Evolutionary conservation across 192 early-diverging fungal species (phyloP), one percentile per base, ranked within the genome.

Genomic region (Mortierella antarctica): DNA sequence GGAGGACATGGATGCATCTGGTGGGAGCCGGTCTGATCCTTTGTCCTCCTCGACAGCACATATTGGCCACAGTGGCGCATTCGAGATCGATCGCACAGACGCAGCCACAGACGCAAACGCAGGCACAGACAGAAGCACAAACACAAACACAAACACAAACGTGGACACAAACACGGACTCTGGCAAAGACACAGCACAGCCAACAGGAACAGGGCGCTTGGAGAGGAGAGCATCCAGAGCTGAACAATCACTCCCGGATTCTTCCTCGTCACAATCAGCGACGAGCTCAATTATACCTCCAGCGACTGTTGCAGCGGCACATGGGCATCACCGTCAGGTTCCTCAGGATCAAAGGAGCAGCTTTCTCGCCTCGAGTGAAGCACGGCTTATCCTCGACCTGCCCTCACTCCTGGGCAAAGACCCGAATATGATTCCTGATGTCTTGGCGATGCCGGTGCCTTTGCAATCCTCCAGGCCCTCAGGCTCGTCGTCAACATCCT

Each of bases 341-440:
- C 62, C 44, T 14, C 70, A 51, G 14, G 64, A 45, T 10, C 54
- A 45, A 31, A 56, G 45, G n/a, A 74, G 44, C 31, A 55, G 57
- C 5, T 67, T 71, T 17, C 23, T 69, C 13, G 62, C 69, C 18
- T 79, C 75, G 9, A 50, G 47, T 50, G 75, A 79, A 31, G 75
- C 64, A 7, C 54, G 75, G 21, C 69, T 65, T 52, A 79, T 79
- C 39, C 64, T 79, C n/a, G 68, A 79, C 18, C 46, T 79, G 20
- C 75, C 75, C 2, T 62, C 75, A 4, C 57, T 79, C 18, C 45
- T 79, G 4, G 75, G 75, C 6, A 63, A 71, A 40, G 69, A 71
- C 13, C 75, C 75, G 12, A 45, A 60, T 20, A 63, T 39, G 69
- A 79, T 71, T 21, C 42, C 64, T 7, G 56, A 60, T 18, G 68